phyloP scores from a whole-genome alignment of 768 basidiomycete genomes.

The Boletus bicolor region DNA sequence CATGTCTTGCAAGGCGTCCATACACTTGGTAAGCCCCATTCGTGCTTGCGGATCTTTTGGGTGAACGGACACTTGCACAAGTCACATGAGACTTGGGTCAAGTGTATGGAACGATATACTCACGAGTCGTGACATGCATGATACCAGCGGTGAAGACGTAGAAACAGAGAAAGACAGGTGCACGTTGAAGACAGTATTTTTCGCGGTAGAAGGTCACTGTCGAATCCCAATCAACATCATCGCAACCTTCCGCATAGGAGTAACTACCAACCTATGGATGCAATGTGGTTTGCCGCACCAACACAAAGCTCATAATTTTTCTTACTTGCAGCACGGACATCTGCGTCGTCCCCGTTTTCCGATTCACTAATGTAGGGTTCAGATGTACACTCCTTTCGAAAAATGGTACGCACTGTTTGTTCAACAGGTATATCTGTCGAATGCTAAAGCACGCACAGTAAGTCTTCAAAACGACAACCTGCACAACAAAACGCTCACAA shows the following conservation, averaged over 20 bases:
- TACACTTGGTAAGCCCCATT: conserved; percentile 60
- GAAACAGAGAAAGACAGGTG: conserved; percentile 70
- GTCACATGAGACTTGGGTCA: neutral
- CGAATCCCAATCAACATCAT: neutral
- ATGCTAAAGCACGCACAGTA: conserved; percentile 19
- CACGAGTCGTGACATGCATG: conserved; percentile 74
- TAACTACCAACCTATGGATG: conserved; percentile 51
- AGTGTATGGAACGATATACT: conserved; percentile 27
- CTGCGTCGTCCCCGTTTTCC: conserved; percentile 47
- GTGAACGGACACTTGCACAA: conserved; percentile 52
- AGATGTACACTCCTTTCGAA: neutral
- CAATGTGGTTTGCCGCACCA: conserved; percentile 76
- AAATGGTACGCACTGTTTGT: conserved; percentile 37
- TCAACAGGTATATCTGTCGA: conserved; percentile 25
- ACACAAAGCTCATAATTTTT: conserved; percentile 73
- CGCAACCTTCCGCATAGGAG: neutral
- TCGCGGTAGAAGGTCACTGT: conserved; percentile 60
- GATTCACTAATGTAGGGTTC: conserved; percentile 27
- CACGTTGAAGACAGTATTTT: conserved; percentile 56
- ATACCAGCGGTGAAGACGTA: conserved; percentile 78
- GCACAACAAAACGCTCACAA: conserved; percentile 50
- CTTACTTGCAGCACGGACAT: conserved; percentile 51
- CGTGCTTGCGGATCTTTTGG: conserved; percentile 69
- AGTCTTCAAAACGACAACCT: conserved; percentile 1
- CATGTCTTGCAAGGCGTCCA: conserved; percentile 64